phyloP scores from a whole-genome alignment of 1,139 yeast genomes.

The Scheffersomyces insectosa region DNA sequence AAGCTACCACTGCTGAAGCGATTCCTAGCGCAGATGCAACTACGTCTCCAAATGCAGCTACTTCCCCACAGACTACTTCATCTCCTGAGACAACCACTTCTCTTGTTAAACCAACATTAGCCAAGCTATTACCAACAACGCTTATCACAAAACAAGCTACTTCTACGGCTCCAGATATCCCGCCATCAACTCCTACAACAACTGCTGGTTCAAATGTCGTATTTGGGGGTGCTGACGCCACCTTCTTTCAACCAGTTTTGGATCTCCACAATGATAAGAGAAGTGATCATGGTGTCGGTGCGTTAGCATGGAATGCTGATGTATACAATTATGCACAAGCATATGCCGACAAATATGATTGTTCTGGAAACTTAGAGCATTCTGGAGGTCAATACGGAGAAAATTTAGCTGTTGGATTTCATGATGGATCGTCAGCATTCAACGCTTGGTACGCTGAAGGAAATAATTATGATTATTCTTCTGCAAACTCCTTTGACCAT shows the following conservation, averaged over 20 bases:
- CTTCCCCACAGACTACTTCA: conserved; percentile 8
- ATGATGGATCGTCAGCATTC: conserved; percentile 50
- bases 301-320: conserved; percentile 48
- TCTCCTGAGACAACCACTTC: conserved; percentile 12
- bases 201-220: not conserved
- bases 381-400: conserved; percentile 59
- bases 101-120: conserved; percentile 11
- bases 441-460: conserved; percentile 71
- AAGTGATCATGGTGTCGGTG: conserved; percentile 52
- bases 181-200: conserved; percentile 7
- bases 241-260: conserved; percentile 48
- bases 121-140: conserved; percentile 7
- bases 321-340: conserved; percentile 50
- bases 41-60: conserved; percentile 2
- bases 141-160: too few species aligned
- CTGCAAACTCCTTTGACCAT: conserved; percentile 53
- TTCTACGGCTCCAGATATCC: conserved; percentile 6
- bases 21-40: too few species aligned
- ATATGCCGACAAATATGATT: conserved; percentile 47
- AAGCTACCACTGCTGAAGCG: too few species aligned
- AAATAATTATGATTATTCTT: conserved; percentile 42
- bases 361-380: conserved; percentile 53
- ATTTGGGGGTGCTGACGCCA: conserved; percentile 11
- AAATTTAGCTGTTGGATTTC: conserved; percentile 57
- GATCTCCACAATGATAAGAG: conserved; percentile 56